Percentiles rank a stretch among this genome's conserved stretches.
phyloP scores from a whole-genome alignment of 106 monocot species.

The Dioscorea dumetorum region DNA sequence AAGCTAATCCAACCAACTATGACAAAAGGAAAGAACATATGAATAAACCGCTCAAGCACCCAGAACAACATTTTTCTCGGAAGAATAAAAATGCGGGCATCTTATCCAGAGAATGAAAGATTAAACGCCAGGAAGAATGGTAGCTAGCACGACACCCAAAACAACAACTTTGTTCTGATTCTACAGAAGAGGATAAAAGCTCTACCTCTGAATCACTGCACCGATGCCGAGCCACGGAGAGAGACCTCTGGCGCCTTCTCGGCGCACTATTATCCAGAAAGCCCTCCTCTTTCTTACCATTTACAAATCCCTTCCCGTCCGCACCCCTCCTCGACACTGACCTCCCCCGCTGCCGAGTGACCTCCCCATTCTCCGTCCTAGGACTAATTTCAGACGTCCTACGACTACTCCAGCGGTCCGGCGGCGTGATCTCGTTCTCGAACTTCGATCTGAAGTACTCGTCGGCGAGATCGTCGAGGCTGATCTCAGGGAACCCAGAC shows the following conservation, averaged over 20 bases:
- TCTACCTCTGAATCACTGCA: conserved; percentile 43
- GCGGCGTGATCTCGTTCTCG: conserved; percentile 28
- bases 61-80: no score
- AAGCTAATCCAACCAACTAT: no score
- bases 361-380: conserved; percentile 40
- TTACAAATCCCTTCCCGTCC: conserved; percentile 9
- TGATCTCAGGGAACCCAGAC: conserved; percentile 48
- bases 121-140: no score
- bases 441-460: conserved; percentile 56
- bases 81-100: no score
- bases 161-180: no score
- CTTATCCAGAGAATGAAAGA: no score
- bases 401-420: conserved; percentile 7
- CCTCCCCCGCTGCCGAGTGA: conserved; percentile 51
- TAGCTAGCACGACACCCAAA: no score
- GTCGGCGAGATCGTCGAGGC: conserved; percentile 84
- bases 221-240: conserved; percentile 35
- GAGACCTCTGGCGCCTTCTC: conserved; percentile 32
- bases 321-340: conserved; percentile 54
- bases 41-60: no score
- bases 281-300: conserved; percentile 7
- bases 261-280: neutral
- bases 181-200: no score
- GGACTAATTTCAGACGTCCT: conserved; percentile 22
- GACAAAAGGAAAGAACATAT: no score